A percentile compares a stretch with the other conserved stretches of the same genome.
phyloP scores from a whole-genome alignment of 768 basidiomycete species.

The Termitomyces eurrhizus region DNA sequence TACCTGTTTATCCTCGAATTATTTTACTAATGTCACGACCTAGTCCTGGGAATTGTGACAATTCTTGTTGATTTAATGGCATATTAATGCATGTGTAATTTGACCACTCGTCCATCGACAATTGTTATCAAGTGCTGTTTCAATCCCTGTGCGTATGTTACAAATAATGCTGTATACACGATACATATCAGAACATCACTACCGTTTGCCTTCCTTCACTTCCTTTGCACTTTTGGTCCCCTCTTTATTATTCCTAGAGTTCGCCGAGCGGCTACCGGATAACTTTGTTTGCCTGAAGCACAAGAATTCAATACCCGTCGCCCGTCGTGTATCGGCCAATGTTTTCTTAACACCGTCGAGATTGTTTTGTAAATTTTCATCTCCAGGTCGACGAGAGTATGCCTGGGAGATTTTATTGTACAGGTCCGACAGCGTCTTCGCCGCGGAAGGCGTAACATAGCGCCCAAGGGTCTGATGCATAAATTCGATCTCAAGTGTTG shows the following conservation, averaged over 20 bases:
- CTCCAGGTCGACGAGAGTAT: conserved; percentile 80
- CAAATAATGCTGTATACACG: not conserved
- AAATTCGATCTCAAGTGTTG: conserved; percentile 98
- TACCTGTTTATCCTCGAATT: not conserved
- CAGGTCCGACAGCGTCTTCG: conserved; percentile 82
- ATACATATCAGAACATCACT: not conserved
- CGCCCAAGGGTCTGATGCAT: conserved; percentile 93
- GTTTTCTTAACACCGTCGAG: conserved; percentile 92
- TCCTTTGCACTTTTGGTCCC: conserved; percentile 16
- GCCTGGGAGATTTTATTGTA: conserved; percentile 95
- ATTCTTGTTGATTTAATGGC: conserved; percentile 83
- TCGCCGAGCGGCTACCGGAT: conserved; percentile 22
- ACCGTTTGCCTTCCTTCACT: conserved; percentile 10
- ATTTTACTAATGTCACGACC: conserved; percentile 3
- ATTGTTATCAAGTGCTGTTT: not conserved
- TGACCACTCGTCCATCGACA: not conserved
- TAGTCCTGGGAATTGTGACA: conserved; percentile 86
- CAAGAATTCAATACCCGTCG: conserved; percentile 92
- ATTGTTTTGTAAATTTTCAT: conserved; percentile 82
- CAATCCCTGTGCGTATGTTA: not conserved
- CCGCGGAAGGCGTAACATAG: conserved; percentile 79
- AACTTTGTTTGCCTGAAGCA: conserved; percentile 80
- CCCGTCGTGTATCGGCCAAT: conserved; percentile 79
- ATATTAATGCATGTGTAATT: conserved; percentile 18
- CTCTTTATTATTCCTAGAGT: conserved; percentile 19